Conservation (phyloP, 257 asterid genomes). For the Solanum stenotomum region DNA sequence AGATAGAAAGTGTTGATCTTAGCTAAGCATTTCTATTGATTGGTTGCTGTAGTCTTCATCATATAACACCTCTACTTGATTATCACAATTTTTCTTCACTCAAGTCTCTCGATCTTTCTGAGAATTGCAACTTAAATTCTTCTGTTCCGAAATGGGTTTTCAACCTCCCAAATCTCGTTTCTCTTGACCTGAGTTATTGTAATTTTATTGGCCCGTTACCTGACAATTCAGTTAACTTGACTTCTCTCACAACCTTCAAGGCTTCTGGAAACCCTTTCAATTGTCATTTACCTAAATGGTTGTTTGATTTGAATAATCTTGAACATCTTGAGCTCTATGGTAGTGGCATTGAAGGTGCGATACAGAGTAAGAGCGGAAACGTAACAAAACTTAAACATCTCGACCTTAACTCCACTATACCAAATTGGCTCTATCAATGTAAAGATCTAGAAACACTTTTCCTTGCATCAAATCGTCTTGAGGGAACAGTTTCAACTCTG, state of each 20-base stretch:
- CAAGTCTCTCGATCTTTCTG: not conserved
- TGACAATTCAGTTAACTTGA: constrained; percentile 22
- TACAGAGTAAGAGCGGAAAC: not conserved
- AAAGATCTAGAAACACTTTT: no score
- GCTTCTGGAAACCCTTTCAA: constrained; percentile 17
- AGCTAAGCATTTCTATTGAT: no score
- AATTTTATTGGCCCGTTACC: constrained; percentile 30
- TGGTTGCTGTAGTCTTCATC: not conserved
- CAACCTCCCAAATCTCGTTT: not conserved
- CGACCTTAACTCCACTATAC: not conserved
- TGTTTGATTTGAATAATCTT: constrained; percentile 27
- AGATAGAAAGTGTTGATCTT: not conserved
- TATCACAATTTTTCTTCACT: not conserved
- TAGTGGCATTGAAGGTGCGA: constrained; percentile 1
- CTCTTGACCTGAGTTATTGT: constrained; percentile 14
- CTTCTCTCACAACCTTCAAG: constrained; percentile 21
- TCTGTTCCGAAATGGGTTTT: not conserved
- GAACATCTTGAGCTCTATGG: not conserved
- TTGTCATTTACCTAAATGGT: constrained; percentile 33
- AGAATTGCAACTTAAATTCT: not conserved
- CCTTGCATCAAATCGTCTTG: not conserved
- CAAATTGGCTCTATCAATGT: no score
- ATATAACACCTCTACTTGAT: not conserved
- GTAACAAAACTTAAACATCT: not conserved
- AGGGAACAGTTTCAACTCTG: no score